Base-by-base conservation (phyloP, 2,329 filamentous ascomycete species). In the Mollisiaceae sp. region DNA sequence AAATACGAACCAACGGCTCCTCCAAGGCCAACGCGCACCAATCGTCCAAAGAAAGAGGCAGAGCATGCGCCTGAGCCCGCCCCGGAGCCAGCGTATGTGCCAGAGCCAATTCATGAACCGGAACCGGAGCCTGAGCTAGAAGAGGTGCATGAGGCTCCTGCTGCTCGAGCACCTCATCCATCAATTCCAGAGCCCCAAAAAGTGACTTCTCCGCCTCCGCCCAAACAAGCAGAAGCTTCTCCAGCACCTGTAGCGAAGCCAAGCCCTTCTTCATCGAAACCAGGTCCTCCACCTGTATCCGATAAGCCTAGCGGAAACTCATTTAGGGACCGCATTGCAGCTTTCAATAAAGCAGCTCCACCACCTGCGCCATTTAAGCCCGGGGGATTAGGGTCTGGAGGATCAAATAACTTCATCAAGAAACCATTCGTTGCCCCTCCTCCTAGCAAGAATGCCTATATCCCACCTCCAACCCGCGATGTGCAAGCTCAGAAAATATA, bases 381-480 rank as follows among this genome's bases (percentile, higher is more conserved):
- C 22, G 84, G 85, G 66, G 87, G 87, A 1, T 79, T 90, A 32
- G 79, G 83, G 64, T 50, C 45, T 35, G 84, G 86, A 65, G 82
- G 85, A 57, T 84, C 85, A 68, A 84, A 84, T 61, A 84, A 85
- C 63, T 98, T 98, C 75, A 89, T 99, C 79, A 97, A 94, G 84
- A 98, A 98, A 79, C 93, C 94, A 0, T 99, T 97, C 74, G 94
- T 99, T 64, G 92, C 95, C 3, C 93, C 95, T 60, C 95, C 95
- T 20, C 95, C 95, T 0, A 97, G 93, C 78, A 91, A 93, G 71
- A 91, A 97, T 80, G 91, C 94, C 27, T 99, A 92, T 74, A 85
- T 99, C 11, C 92, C 95, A 27, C 89, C 91, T 4, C 83, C 85
- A 36, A 54, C 50, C 24, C 87, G 89, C 24, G 91, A 95, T 68